These are phyloP conservation scores for Solanum hybrid DNA, from an alignment of 305 asterid genomes.

Conservation along the genomic window DNA sequence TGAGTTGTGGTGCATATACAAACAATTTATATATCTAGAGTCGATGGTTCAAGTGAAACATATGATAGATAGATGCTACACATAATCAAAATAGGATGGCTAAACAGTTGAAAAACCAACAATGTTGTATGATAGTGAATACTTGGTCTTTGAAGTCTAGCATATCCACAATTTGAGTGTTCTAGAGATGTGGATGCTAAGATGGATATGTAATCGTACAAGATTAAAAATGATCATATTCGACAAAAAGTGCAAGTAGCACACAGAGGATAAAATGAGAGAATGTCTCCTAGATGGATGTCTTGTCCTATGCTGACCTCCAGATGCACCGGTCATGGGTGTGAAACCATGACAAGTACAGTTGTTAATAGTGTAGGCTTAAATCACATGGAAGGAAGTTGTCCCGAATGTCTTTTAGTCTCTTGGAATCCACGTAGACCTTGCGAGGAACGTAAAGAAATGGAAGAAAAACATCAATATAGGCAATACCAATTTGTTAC, in stretches of 20 bases:
- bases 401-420: neutral
- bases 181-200: neutral
- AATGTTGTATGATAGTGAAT: neutral
- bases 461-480: neutral
- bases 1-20: neutral
- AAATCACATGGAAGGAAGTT: neutral
- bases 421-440: neutral
- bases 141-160: neutral
- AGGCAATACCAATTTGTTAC: neutral
- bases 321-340: neutral
- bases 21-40: neutral
- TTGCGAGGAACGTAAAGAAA: neutral
- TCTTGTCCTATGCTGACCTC: neutral
- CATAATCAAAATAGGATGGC: neutral
- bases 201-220: neutral
- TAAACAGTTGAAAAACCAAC: neutral
- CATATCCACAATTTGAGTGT: neutral
- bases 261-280: neutral
- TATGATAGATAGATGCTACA: neutral
- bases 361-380: neutral
- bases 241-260: neutral
- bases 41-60: neutral
- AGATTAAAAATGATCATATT: neutral
- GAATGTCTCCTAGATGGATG: neutral
- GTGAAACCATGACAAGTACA: neutral